These are phyloP conservation scores for Rhynchospora breviuscula DNA, from an alignment of 176 grass and related monocot genomes.

Conservation along the genomic window DNA sequence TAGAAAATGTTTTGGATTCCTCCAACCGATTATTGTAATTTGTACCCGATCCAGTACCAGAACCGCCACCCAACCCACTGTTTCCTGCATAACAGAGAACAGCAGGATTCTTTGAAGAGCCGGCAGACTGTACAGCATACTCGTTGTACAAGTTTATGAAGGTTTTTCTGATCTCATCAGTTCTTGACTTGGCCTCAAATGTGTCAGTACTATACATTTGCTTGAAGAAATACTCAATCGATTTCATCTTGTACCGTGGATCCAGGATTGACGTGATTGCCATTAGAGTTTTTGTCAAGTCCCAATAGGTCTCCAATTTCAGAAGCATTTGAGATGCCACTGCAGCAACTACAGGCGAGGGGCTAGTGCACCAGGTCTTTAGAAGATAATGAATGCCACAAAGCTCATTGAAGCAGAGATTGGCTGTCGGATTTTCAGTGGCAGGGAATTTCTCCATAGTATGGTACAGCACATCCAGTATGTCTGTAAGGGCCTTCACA, in stretches of 20 bases:
- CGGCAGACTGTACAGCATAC: slow-evolving; percentile 63
- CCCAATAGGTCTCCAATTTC: slow-evolving; percentile 87
- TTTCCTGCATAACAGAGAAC: slow-evolving; percentile 66
- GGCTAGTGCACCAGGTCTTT: slow-evolving; percentile 70
- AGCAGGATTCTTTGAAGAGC: slow-evolving; percentile 67
- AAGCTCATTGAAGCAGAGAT: slow-evolving; percentile 93
- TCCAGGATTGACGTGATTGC: slow-evolving; percentile 95
- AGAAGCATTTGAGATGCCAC: slow-evolving; percentile 76
- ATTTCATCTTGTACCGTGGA: slow-evolving; percentile 99
- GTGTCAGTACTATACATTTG: slow-evolving; percentile 62
- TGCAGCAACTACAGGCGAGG: slow-evolving; percentile 62
- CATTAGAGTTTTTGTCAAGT: slow-evolving; percentile 65
- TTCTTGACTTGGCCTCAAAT: slow-evolving; percentile 67
- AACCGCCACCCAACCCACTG: slow-evolving; percentile 27
- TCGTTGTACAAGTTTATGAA: slow-evolving; percentile 88
- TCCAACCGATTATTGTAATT: slow-evolving; percentile 50
- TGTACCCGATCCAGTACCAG: slow-evolving; percentile 36
- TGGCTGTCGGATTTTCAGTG: slow-evolving; percentile 65
- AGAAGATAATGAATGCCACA: slow-evolving; percentile 91
- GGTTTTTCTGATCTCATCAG: slow-evolving; percentile 54
- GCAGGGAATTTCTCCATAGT: slow-evolving; percentile 74
- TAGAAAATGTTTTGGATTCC: slow-evolving; percentile 76
- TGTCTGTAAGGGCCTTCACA: slow-evolving; percentile 77
- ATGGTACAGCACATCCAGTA: slow-evolving; percentile 87
- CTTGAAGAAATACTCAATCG: slow-evolving; percentile 89